Base-by-base conservation (phyloP, 1,284 basidiomycete genomes). In the Ceratobasidium sp. region DNA sequence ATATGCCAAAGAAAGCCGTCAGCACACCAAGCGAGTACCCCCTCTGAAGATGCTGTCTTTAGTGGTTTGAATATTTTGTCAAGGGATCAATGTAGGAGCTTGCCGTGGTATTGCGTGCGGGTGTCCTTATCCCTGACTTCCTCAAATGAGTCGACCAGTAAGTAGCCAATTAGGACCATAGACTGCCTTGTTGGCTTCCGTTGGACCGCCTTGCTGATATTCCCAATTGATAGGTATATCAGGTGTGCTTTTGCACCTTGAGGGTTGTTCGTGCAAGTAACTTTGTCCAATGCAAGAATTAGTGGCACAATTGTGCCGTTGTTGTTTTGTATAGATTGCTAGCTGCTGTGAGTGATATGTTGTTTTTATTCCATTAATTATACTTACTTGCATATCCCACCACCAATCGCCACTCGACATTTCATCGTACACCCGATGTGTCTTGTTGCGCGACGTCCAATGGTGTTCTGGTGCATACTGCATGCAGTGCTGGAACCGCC, bases 31-130 rank as follows among this genome's bases (percentile, higher is more conserved):
- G 50, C 50, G 2, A 53, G 50, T 2, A 67, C 10, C 9, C 64
- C 64, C 5, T 67, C 50, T 3, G 32, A 16, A 1, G 64, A 67
- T 5, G 50, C 64, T 4, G 48, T 43, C 34, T 53, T 67, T n/a
- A 67, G 21, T 12, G 64, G 64, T 36, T 53, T 36, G 26, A 67
- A 59, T 9, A 77, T 34, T 4, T 67, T 21, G 10, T 41, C 16
- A 70, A 77, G 75, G 34, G 73, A 75, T 8, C 23, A 12, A 12
- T 53, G 50, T 21, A 53, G 50, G 12, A 53, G 14, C 21, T 53
- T 23, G 5, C 50, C 50, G 14, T 23, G 23, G 12, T 26, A 53
- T 12, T 48, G 21, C 18, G 12, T 12, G 50, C 50, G 23, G 14
- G 16, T 53, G 23, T n/a, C 28, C 50, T 53, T 53, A 30, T 53